Base-by-base conservation (phyloP, 495 filamentous ascomycete species). In the Aspergillus nidulans region DNA sequence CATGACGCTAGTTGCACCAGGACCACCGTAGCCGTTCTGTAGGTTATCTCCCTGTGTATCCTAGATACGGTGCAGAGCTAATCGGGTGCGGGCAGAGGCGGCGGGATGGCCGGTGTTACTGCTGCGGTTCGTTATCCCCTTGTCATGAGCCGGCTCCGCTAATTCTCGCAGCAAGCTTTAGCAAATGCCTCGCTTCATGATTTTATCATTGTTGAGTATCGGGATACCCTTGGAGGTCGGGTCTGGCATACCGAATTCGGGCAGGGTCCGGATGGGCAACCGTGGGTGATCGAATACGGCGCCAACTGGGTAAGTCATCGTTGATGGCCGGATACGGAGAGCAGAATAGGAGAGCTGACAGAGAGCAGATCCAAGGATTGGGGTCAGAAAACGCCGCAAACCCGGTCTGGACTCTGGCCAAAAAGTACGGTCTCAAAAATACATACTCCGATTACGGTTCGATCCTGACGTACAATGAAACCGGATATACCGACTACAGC, bases 201-300 rank as follows among this genome's bases (percentile, higher is more conserved):
- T 60, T 90, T 90, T 58, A 30, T 88, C 28, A 85, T 90, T 39
- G 60, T 91, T 16, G 88, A 91, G 53, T 83, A 84, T 58, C 82
- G 81, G 46, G 71, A 78, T 57, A 72, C 80, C 10, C 79, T 89
- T 50, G 86, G 85, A 8, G 85, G 86, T 47, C 77, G 86, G 41
- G 78, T 80, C 24, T 66, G 68, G 48, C 70, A 81, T 53, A 79
- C 79, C 0, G 74, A 67, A 0, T 89, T 91, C 63, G 87, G 88
- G 6, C 63, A 69, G 38, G 62, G 70, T n/a, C 45, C 66, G 13
- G 55, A 72, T 45, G 80, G 81, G 0, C 73, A 78, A 0, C 79
- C 82, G 4, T 87, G 84, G 66, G 74, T 67, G 1, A 69, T 89
- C n/a, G 85, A 89, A 63, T 68, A 85, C 15, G 85, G 85, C 9